Conservation (phyloP, 495 filamentous ascomycete species). For the Niebla homalea region DNA sequence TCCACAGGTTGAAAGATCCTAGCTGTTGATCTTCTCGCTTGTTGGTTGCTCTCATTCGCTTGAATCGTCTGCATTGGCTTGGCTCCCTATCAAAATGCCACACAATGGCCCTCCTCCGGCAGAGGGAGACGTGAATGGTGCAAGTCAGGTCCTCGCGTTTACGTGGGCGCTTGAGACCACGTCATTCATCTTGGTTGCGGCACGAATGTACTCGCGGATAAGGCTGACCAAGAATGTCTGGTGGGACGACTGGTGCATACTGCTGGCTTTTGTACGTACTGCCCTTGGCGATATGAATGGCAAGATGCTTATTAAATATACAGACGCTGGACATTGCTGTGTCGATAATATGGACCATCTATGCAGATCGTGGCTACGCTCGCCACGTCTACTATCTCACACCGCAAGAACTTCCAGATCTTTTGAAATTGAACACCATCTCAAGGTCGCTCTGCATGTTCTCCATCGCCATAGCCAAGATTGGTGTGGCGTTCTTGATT, state of each 20-base stretch:
- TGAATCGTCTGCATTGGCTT: too few species aligned
- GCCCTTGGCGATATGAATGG: neutral
- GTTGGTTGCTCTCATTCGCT: too few species aligned
- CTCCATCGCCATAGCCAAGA: conserved; percentile 16
- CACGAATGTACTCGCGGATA: conserved; percentile 35
- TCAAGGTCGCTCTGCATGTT: conserved; percentile 14
- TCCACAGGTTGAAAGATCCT: too few species aligned
- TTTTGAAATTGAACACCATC: conserved; percentile 23
- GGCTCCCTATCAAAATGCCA: conserved; percentile 3
- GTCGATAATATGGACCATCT: conserved; percentile 17
- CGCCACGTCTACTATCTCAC: conserved; percentile 19
- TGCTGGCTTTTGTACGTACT: conserved; percentile 26
- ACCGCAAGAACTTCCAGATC: conserved; percentile 15
- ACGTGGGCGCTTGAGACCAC: conserved; percentile 25
- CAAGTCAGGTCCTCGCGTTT: conserved; percentile 6
- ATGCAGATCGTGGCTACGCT: conserved; percentile 19
- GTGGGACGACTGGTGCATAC: conserved; percentile 38
- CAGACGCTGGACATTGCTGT: conserved; percentile 16
- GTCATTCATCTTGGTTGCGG: conserved; percentile 22
- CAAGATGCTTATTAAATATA: neutral
- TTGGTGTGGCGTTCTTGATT: conserved; percentile 14
- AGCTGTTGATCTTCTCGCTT: too few species aligned
- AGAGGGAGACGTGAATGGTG: conserved; percentile 6
- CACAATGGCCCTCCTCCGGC: neutral
- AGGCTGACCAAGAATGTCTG: conserved; percentile 32